phyloP scores from a whole-genome alignment of 75 land plant genomes.

The Gnetum montanum region DNA sequence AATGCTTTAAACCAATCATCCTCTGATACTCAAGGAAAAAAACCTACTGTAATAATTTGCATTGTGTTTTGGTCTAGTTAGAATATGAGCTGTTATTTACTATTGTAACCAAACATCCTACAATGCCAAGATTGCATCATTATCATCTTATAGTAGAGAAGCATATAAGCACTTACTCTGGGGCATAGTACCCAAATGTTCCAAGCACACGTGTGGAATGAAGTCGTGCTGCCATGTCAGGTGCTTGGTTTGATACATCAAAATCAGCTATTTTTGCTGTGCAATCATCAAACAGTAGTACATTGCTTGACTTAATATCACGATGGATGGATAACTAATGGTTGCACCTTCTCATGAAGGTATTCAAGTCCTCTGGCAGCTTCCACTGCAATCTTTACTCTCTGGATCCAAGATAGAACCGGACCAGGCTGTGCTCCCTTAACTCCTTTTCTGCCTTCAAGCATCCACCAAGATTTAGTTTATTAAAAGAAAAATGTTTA shows the following conservation, averaged over 20 bases:
- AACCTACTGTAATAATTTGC: too few species aligned
- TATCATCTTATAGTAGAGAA: too few species aligned
- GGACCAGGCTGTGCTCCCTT: constrained; percentile 91
- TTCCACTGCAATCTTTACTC: constrained; percentile 87
- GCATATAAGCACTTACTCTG: constrained; percentile 74
- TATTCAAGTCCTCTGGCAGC: constrained; percentile 83
- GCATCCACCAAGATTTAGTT: too few species aligned
- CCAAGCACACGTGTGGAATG: constrained; percentile 92
- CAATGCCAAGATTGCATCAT: too few species aligned
- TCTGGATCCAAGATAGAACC: constrained; percentile 66
- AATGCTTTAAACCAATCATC: too few species aligned
- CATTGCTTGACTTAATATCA: constrained; percentile 84
- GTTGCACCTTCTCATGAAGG: constrained; percentile 71
- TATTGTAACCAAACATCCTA: too few species aligned
- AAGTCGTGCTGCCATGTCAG: constrained; percentile 84
- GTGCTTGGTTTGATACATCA: constrained; percentile 85
- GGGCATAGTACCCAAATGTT: constrained; percentile 87
- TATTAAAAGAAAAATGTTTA: too few species aligned
- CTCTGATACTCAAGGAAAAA: too few species aligned
- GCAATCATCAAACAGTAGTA: constrained; percentile 72
- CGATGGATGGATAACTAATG: constrained; percentile 70
- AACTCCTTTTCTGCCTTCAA: constrained; percentile 85
- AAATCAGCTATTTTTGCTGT: constrained; percentile 82
- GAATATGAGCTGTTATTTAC: too few species aligned
- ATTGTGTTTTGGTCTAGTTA: too few species aligned